A percentile compares a stretch with the other conserved stretches of the same genome.
phyloP scores from a whole-genome alignment of 148 eudicot species.

The Vaccinium corymbosum region DNA sequence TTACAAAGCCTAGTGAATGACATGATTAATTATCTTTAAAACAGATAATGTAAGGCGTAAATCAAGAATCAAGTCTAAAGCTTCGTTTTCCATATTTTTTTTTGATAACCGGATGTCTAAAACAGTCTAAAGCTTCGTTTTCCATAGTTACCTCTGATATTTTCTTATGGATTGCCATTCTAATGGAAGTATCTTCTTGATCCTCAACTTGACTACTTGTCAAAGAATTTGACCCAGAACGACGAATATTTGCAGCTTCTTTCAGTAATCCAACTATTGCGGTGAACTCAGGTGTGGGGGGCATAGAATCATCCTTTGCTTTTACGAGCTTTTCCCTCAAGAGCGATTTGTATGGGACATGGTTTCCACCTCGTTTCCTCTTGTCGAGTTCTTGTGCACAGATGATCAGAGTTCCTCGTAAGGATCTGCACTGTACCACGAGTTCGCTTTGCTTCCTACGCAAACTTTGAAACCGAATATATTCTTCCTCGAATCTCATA shows the following conservation, averaged over 20 bases:
- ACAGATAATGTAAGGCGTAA: background rate
- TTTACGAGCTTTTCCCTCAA: background rate
- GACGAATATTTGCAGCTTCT: background rate
- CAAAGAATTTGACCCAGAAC: background rate
- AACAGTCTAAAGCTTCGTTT: background rate
- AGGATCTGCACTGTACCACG: background rate
- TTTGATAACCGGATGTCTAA: no score
- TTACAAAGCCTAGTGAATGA: background rate
- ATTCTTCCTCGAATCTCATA: background rate
- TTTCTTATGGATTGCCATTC: constrained; percentile 3
- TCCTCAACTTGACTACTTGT: background rate
- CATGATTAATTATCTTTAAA: background rate
- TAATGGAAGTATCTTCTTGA: background rate
- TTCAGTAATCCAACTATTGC: background rate
- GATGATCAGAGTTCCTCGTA: background rate
- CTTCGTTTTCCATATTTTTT: background rate
- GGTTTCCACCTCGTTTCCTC: background rate
- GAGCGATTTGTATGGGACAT: background rate
- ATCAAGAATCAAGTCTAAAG: background rate
- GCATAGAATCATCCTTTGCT: background rate
- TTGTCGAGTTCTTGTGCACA: constrained; percentile 2
- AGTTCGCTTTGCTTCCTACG: background rate
- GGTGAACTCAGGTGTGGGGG: background rate
- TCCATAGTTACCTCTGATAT: background rate
- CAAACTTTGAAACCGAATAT: background rate